Evolutionary conservation across 2,329 filamentous ascomycete species (phyloP).

Genomic region (Xylaria multiplex): DNA sequence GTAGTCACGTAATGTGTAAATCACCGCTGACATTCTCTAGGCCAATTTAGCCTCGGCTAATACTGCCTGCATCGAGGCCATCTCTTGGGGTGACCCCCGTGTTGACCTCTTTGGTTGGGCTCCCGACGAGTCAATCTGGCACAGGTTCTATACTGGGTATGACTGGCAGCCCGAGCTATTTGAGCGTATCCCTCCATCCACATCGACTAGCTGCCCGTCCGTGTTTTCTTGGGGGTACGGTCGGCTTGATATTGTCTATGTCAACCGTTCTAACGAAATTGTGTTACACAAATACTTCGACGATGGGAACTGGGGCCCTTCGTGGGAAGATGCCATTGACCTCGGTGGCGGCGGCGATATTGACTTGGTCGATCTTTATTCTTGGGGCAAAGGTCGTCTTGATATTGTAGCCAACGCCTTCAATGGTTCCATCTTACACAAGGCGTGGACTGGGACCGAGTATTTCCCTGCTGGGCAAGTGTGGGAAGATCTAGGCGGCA

Average conservation of each 20-base stretch:
- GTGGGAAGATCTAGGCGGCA: slow-evolving; percentile 39
- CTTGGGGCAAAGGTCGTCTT: slow-evolving; percentile 35
- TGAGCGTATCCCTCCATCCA: slow-evolving; percentile 32
- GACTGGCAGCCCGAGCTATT: slow-evolving; percentile 39
- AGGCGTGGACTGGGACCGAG: slow-evolving; percentile 39
- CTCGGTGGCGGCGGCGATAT: slow-evolving; percentile 31
- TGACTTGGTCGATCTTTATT: slow-evolving; percentile 7
- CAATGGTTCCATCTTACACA: slow-evolving; percentile 37
- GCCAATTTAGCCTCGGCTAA: slow-evolving; percentile 13
- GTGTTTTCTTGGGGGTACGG: slow-evolving; percentile 38
- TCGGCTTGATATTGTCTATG: slow-evolving; percentile 37
- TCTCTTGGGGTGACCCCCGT: slow-evolving; percentile 34
- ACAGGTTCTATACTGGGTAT: slow-evolving; percentile 37
- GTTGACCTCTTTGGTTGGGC: slow-evolving; percentile 33
- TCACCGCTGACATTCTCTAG: slow-evolving; percentile 16
- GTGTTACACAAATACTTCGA: slow-evolving; percentile 40
- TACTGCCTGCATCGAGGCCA: slow-evolving; percentile 15
- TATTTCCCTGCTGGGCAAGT: slow-evolving; percentile 15
- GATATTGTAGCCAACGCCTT: slow-evolving; percentile 33
- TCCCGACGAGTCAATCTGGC: slow-evolving; percentile 32
- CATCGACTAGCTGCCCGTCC: slow-evolving; percentile 29
- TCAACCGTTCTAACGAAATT: slow-evolving; percentile 18
- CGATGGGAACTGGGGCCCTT: slow-evolving; percentile 37
- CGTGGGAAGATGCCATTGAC: slow-evolving; percentile 33
- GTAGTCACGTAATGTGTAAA: background rate